Conservation (phyloP, 2,329 filamentous ascomycete species). For the Domatiomyces globalis region DNA sequence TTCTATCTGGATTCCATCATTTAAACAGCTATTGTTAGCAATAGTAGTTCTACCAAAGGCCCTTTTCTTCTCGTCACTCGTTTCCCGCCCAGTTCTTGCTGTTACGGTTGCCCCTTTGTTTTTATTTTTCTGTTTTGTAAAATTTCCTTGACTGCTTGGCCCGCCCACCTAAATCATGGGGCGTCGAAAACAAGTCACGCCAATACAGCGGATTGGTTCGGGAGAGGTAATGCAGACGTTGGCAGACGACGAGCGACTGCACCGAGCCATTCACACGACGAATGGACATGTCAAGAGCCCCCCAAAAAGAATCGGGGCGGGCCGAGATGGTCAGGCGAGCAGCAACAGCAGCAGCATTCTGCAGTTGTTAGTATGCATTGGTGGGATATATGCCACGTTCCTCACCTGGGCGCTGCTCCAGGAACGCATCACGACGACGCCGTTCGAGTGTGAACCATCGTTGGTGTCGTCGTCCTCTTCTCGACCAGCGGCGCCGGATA, state of each 20-base stretch:
- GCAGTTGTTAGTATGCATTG: conserved; percentile 75
- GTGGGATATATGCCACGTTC: conserved; percentile 92
- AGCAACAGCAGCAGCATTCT: conserved; percentile 46
- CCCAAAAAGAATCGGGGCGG: conserved; percentile 1
- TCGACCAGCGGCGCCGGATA: conserved; percentile 10
- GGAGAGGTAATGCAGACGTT: conserved; percentile 45
- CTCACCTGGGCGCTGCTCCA: conserved; percentile 93
- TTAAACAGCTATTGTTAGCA: too few relatives aligned
- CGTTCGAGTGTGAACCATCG: conserved; percentile 49
- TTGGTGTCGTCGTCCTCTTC: conserved; percentile 31
- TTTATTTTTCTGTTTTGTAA: background rate
- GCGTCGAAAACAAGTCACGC: conserved; percentile 53
- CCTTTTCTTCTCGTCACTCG: background rate
- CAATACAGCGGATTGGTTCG: conserved; percentile 51
- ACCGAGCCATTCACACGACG: conserved; percentile 17
- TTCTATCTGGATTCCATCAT: background rate
- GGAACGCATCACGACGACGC: conserved; percentile 90
- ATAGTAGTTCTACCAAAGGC: too few relatives aligned
- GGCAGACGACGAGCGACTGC: conserved; percentile 20
- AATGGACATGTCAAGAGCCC: conserved; percentile 22
- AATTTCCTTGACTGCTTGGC: background rate
- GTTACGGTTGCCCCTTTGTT: background rate
- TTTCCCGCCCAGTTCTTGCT: background rate
- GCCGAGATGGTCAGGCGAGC: background rate
- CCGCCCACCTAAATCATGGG: conserved; percentile 43